Percentiles rank a stretch among this genome's conserved stretches.
These are phyloP conservation scores for Gnomoniopsis smithogilvyi DNA, from an alignment of 2,329 filamentous ascomycete genomes.

Conservation along the genomic window DNA sequence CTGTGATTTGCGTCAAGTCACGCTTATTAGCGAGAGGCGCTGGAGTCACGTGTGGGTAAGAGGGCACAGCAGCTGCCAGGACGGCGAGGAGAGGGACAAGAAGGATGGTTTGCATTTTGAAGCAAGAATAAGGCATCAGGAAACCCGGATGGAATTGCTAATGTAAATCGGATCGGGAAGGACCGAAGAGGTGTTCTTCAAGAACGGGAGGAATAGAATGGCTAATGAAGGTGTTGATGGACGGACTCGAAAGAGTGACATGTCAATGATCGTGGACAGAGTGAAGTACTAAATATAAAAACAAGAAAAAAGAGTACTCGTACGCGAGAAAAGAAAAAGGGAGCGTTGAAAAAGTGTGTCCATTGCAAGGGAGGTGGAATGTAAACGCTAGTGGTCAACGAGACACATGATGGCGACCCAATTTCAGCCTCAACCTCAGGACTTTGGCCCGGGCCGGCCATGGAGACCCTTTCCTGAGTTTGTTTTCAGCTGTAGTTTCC, in stretches of 20 bases:
- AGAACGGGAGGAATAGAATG: neutral
- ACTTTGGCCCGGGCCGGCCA: neutral
- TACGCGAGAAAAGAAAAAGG: neutral
- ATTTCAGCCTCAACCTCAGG: neutral
- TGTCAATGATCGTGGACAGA: neutral
- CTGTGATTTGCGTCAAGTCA: conserved; percentile 4
- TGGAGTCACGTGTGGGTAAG: conserved; percentile 6
- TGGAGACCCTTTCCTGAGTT: neutral
- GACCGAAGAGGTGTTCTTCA: neutral
- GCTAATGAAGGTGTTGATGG: neutral
- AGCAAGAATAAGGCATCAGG: neutral
- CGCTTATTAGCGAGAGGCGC: neutral
- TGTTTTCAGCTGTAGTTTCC: neutral
- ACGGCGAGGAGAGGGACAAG: conserved; percentile 4
- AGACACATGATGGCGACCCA: neutral
- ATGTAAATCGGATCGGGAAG: neutral
- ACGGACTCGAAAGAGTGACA: neutral
- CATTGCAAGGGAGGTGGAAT: neutral
- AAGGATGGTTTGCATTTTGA: conserved; percentile 9
- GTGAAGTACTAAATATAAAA: neutral
- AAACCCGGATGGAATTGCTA: neutral
- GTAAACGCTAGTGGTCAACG: neutral
- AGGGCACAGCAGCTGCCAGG: conserved; percentile 9
- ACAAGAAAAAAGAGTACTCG: neutral
- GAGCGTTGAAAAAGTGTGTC: neutral